phyloP scores from a whole-genome alignment of 2,329 filamentous ascomycete genomes.

The Knufia petricola region DNA sequence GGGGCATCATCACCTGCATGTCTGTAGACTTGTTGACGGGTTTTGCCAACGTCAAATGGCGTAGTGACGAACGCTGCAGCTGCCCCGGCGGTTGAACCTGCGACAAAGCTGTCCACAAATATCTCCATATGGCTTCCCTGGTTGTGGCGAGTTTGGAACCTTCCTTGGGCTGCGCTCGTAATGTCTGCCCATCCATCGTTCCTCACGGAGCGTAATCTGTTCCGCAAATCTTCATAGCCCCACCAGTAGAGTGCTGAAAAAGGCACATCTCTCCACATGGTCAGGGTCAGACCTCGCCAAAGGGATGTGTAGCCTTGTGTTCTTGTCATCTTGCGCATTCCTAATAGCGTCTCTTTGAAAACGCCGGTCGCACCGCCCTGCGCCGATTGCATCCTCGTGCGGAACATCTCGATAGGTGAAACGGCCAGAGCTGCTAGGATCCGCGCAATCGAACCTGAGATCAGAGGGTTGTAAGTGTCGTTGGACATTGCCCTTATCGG shows the following conservation, averaged over 20 bases:
- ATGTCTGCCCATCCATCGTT: conserved; percentile 39
- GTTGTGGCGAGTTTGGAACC: conserved; percentile 38
- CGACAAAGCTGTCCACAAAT: conserved; percentile 79
- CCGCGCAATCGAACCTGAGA: conserved; percentile 69
- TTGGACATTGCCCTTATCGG: conserved; percentile 56
- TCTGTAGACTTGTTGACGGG: conserved; percentile 73
- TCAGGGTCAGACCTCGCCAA: conserved; percentile 83
- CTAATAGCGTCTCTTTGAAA: conserved; percentile 67
- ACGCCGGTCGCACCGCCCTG: conserved; percentile 51
- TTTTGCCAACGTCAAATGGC: conserved; percentile 97
- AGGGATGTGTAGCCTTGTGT: conserved; percentile 68
- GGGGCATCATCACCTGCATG: conserved; percentile 41
- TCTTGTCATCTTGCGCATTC: conserved; percentile 69
- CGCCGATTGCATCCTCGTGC: conserved; percentile 81
- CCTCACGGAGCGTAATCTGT: conserved; percentile 59
- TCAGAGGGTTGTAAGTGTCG: conserved; percentile 67
- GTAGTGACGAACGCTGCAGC: conserved; percentile 82
- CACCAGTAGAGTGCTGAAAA: conserved; percentile 98
- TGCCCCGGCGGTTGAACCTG: conserved; percentile 73
- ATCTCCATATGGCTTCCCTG: conserved; percentile 64
- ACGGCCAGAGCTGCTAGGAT: conserved; percentile 73
- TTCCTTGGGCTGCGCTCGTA: conserved; percentile 40
- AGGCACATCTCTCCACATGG: conserved; percentile 91
- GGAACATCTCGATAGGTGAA: conserved; percentile 85
- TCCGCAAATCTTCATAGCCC: conserved; percentile 82